Evolutionary conservation across 441 rosid genomes (phyloP).

Genomic region (Eruca vesicaria): DNA sequence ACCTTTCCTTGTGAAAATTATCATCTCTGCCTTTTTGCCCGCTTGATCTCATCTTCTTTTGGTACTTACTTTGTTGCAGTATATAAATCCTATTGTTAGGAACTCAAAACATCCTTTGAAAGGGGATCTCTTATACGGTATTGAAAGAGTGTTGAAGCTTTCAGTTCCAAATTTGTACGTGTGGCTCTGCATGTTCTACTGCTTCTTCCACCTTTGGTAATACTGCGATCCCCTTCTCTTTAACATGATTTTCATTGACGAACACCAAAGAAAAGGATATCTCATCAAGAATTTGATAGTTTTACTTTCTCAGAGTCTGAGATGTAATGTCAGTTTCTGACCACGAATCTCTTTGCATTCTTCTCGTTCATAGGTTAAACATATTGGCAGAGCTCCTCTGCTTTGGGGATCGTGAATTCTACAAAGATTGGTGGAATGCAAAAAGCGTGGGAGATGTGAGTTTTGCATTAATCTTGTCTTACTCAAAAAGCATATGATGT

Average conservation of each 20-base stretch:
- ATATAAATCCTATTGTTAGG: constrained; percentile 92
- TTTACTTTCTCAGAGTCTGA: constrained; percentile 1
- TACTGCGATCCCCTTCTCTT: constrained; percentile 25
- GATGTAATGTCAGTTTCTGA: constrained; percentile 9
- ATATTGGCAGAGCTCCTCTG: constrained; percentile 93
- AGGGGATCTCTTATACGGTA: constrained; percentile 79
- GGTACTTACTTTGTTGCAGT: constrained; percentile 60
- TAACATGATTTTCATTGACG: neutral
- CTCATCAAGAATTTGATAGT: neutral
- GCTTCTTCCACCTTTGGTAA: constrained; percentile 98
- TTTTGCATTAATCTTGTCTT: constrained; percentile 11
- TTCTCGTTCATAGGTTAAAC: constrained; percentile 65
- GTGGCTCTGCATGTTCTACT: constrained; percentile 99
- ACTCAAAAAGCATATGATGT: constrained; percentile 5
- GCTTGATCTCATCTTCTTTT: constrained; percentile 34
- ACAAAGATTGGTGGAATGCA: constrained; percentile 99
- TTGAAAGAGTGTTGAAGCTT: constrained; percentile 97
- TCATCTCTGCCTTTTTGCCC: neutral
- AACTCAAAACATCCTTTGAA: constrained; percentile 96
- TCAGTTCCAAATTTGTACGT: constrained; percentile 94
- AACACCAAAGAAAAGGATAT: neutral
- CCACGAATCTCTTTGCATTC: neutral
- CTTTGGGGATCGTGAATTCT: constrained; percentile 99
- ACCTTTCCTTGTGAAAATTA: neutral
- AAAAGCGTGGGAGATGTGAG: constrained; percentile 92